Evolutionary conservation across 2,329 filamentous ascomycete species (phyloP), one percentile per base, ranked within the genome.

Genomic region (Alternaria viburni): DNA sequence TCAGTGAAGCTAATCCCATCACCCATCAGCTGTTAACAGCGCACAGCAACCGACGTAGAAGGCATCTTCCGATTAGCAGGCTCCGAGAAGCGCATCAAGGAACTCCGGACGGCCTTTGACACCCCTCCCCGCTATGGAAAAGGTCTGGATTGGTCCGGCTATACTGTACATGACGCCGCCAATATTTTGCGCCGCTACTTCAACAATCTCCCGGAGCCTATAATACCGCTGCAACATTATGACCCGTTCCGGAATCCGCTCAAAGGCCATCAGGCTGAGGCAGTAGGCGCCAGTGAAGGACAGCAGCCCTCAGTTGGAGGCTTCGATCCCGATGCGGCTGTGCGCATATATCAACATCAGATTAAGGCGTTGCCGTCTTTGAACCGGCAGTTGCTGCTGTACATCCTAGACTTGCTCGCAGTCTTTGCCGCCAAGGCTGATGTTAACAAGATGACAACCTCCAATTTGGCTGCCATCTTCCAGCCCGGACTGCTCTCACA

Each of bases 351-450:
- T 76, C 95, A 99, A 78, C 87, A 88, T 68, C 86, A 98, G 49
- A 99, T 99, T 76, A 97, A 93, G 43, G 92, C 97, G 73, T 85
- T 99, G 12, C 96, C 96, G 10, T 93, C 95, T 1, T 84, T 99
- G 32, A 98, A 99, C 78, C 90, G 94, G 61, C 96, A 99, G 80
- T 84, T 99, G 2, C 87, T 99, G 13, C 88, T 99, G 21, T 99
- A 99, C 79, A 97, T 99, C 59, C 87, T 99, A 44, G 96, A 99
- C 80, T 85, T 99, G 12, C 88, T 99, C 23, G 96, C 96, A 2
- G 96, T 99, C 15, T 99, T 99, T 76, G 94, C 96, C 6, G 96
- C 95, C 71, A 99, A 99, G 81, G 92, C 95, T 0, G 95, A 98
- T 70, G 88, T 96, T 74, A 99, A 99, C 80, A 91, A 96, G 69